phyloP scores from a whole-genome alignment of 108 stramenopile genomes.

The Cyclostephanos tholiformis region DNA sequence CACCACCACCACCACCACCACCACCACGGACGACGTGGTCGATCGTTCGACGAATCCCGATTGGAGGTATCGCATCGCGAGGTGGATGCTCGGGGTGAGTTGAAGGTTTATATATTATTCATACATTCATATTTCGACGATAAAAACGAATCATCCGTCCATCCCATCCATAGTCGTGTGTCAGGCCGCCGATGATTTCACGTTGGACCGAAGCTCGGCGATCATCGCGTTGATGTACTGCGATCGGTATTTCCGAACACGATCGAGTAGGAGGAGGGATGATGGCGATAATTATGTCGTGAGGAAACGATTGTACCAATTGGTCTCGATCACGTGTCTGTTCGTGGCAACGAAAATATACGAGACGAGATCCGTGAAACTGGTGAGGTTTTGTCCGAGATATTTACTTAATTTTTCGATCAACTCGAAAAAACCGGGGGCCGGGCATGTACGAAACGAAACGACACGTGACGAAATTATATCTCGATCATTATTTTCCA shows the following conservation, averaged over 20 bases:
- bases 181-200: slow-evolving; percentile 36
- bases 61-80: slow-evolving; percentile 40
- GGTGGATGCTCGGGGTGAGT: slow-evolving; percentile 41
- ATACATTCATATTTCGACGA: too few relatives aligned
- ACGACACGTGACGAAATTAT: too few relatives aligned
- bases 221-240: slow-evolving; percentile 35
- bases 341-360: slow-evolving; percentile 37
- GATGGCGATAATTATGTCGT: too few relatives aligned
- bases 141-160: too few relatives aligned
- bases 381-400: slow-evolving; percentile 16
- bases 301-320: slow-evolving; percentile 15
- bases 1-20: too few relatives aligned
- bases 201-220: slow-evolving; percentile 29
- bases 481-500: too few relatives aligned
- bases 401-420: too few relatives aligned
- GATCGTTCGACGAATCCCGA: slow-evolving; percentile 16
- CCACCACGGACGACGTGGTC: background rate
- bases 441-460: too few relatives aligned
- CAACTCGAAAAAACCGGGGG: too few relatives aligned
- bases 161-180: too few relatives aligned
- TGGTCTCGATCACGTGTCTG: slow-evolving; percentile 28
- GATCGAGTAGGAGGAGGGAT: background rate
- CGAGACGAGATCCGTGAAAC: slow-evolving; percentile 31
- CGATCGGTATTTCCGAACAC: slow-evolving; percentile 23
- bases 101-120: too few relatives aligned